Evolutionary conservation across 345 rosid genomes (phyloP).

Genomic region (Eucalyptus regnans): DNA sequence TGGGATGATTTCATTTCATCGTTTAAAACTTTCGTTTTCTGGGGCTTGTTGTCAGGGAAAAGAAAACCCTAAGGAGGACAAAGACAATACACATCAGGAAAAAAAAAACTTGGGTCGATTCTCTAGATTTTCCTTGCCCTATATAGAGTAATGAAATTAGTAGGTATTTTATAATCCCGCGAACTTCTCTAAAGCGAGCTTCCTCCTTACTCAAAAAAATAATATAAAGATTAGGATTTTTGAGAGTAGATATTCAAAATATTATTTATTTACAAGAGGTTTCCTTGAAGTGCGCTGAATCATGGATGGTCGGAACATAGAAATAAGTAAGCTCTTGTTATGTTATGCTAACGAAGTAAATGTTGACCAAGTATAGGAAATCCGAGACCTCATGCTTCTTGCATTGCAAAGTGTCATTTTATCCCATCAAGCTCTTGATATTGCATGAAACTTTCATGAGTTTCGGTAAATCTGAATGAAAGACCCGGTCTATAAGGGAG

Average conservation of each 20-base stretch:
- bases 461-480: neutral
- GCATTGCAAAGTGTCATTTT: neutral
- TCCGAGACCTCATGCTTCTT: neutral
- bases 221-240: neutral
- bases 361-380: neutral
- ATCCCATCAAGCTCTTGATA: neutral
- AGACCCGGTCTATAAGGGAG: neutral
- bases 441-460: neutral
- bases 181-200: neutral
- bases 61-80: neutral
- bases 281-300: neutral
- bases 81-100: neutral
- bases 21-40: neutral
- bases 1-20: neutral
- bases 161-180: fast-evolving
- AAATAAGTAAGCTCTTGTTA: neutral
- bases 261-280: neutral
- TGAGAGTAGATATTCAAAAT: neutral
- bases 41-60: neutral
- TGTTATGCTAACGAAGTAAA: neutral
- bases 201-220: neutral
- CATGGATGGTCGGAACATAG: neutral
- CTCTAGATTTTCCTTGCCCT: neutral
- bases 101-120: neutral
- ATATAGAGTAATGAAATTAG: neutral